Evolutionary conservation across 805 yeast genomes (phyloP).

Genomic region (Komagataella mondaviorum): DNA sequence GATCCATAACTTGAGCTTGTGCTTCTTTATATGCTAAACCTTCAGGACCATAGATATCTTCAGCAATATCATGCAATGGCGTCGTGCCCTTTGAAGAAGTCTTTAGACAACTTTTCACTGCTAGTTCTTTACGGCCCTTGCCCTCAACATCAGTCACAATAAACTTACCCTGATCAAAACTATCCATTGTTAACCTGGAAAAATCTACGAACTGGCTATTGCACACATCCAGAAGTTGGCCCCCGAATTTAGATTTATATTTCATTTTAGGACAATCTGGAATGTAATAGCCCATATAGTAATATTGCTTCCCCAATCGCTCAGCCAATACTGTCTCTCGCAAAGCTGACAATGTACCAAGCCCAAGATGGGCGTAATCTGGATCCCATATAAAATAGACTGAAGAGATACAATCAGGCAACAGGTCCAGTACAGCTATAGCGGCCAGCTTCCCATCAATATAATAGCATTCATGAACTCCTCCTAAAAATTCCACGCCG

Average conservation of each 20-base stretch:
- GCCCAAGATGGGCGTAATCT: conserved; percentile 48
- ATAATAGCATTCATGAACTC: conserved; percentile 72
- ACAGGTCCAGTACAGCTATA: conserved; percentile 60
- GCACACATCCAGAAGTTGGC: conserved; percentile 42
- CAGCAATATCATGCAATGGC: conserved; percentile 14
- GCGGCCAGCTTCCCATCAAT: conserved; percentile 52
- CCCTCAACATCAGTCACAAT: neutral
- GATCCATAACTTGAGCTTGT: conserved; percentile 1
- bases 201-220: neutral
- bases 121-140: neutral
- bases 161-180: neutral
- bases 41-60: conserved; percentile 22
- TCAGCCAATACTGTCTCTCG: conserved; percentile 49
- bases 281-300: conserved; percentile 72
- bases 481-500: conserved; percentile 28
- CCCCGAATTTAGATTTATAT: conserved; percentile 71
- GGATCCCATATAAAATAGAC: conserved; percentile 89
- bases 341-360: conserved; percentile 70
- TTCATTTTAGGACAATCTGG: conserved; percentile 73
- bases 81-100: neutral
- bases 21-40: conserved; percentile 15
- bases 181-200: neutral
- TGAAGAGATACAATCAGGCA: conserved; percentile 68
- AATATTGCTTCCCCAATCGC: conserved; percentile 34
- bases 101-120: neutral